Evolutionary conservation across 495 filamentous ascomycete genomes (phyloP).

Genomic region (Hypomontagnella monticulosa): DNA sequence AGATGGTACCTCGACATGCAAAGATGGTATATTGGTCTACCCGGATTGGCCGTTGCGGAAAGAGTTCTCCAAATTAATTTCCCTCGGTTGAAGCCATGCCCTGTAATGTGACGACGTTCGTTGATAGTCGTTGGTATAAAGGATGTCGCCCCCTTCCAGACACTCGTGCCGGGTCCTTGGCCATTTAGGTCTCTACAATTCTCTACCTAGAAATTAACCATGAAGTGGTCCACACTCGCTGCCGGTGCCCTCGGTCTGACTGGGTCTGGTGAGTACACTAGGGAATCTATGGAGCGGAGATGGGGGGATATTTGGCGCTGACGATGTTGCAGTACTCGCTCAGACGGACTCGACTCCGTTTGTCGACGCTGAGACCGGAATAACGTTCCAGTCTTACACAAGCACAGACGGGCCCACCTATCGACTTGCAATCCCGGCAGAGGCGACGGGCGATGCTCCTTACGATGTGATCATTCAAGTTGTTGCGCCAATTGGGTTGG

Average conservation of each 20-base stretch:
- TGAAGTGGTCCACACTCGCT: constrained; percentile 36
- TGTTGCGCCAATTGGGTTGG: constrained; percentile 48
- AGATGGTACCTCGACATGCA: constrained; percentile 15
- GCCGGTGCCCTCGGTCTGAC: constrained; percentile 23
- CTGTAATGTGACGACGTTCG: constrained; percentile 27
- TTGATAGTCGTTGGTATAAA: constrained; percentile 31
- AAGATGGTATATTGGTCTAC: constrained; percentile 20
- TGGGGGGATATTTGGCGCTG: constrained; percentile 2
- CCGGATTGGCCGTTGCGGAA: constrained; percentile 34
- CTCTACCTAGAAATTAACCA: constrained; percentile 13
- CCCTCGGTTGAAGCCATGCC: constrained; percentile 33
- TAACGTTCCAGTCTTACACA: constrained; percentile 54
- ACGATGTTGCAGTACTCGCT: constrained; percentile 25
- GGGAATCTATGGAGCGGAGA: not conserved
- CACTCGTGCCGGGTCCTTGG: constrained; percentile 9
- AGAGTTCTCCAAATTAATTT: constrained; percentile 40
- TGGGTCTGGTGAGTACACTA: constrained; percentile 29
- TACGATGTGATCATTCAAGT: constrained; percentile 58
- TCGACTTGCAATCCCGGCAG: constrained; percentile 53
- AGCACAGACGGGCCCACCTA: constrained; percentile 49
- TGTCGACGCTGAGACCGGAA: constrained; percentile 52
- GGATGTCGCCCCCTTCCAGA: constrained; percentile 3
- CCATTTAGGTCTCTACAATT: constrained; percentile 2
- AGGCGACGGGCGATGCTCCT: constrained; percentile 42
- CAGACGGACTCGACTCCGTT: constrained; percentile 49